These are phyloP conservation scores for Pythium myriotylum DNA, from an alignment of 352 stramenopile genomes.

Conservation along the genomic window DNA sequence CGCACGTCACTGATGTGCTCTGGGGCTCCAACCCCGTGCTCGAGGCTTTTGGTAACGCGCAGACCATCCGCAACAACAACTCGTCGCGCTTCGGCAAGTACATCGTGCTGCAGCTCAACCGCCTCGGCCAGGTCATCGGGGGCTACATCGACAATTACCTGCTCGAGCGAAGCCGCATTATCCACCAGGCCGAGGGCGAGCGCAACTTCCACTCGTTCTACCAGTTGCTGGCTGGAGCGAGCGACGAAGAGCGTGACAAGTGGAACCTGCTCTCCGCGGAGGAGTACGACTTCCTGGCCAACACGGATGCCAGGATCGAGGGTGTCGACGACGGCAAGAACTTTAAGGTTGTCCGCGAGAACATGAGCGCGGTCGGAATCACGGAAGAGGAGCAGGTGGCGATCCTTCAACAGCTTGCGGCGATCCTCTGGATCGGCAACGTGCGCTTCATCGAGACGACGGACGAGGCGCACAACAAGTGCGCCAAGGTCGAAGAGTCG, in stretches of 20 bases:
- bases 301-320: conserved; percentile 69
- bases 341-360: conserved; percentile 57
- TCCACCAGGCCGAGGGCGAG: conserved; percentile 84
- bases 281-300: conserved; percentile 71
- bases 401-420: conserved; percentile 80
- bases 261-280: conserved; percentile 59
- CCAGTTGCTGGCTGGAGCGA: conserved; percentile 84
- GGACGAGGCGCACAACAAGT: conserved; percentile 77
- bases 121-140: conserved; percentile 76
- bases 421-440: conserved; percentile 87
- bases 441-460: conserved; percentile 77
- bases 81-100: conserved; percentile 87
- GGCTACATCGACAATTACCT: conserved; percentile 90
- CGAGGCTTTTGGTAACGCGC: conserved; percentile 83
- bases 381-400: conserved; percentile 63
- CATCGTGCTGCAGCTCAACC: conserved; percentile 87
- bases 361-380: conserved; percentile 76
- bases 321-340: conserved; percentile 77
- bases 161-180: conserved; percentile 91
- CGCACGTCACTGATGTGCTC: conserved; percentile 72
- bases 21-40: conserved; percentile 85
- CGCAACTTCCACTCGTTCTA: conserved; percentile 96
- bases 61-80: conserved; percentile 91
- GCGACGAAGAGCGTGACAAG: conserved; percentile 43
- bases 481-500: conserved; percentile 59